Conservation (phyloP, 257 asterid species). For the Echium plantagineum region DNA sequence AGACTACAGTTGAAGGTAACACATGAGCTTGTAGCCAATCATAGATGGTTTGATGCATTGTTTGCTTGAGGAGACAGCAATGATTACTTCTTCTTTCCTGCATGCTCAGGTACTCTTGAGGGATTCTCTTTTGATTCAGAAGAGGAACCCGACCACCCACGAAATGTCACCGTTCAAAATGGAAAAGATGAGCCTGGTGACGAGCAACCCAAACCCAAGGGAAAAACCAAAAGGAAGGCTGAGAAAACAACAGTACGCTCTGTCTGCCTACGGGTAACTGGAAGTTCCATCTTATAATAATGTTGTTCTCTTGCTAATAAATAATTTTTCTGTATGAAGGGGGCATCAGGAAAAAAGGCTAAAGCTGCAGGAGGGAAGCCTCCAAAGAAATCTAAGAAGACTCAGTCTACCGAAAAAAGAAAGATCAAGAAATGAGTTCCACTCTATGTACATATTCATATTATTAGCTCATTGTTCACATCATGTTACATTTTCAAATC, state of each 20-base stretch:
- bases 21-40: conserved; percentile 2
- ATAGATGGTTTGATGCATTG: neutral
- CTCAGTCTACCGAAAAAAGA: conserved; percentile 51
- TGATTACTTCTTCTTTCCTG: conserved; percentile 15
- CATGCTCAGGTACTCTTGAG: conserved; percentile 63
- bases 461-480: too few relatives aligned
- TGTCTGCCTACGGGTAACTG: neutral
- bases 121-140: conserved; percentile 87
- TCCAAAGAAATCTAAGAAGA: conserved; percentile 65
- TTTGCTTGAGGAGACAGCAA: conserved; percentile 3
- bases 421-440: conserved; percentile 54
- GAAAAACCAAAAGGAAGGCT: conserved; percentile 44
- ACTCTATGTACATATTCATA: neutral
- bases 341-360: conserved; percentile 40
- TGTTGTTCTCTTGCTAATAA: conserved; percentile 13
- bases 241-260: conserved; percentile 47
- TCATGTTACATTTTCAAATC: too few relatives aligned
- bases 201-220: conserved; percentile 44
- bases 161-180: conserved; percentile 29
- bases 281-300: conserved; percentile 3
- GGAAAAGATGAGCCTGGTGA: conserved; percentile 47
- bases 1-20: conserved; percentile 73
- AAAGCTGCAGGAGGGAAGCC: conserved; percentile 56
- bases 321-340: conserved; percentile 32
- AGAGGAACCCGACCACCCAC: conserved; percentile 55